These are phyloP conservation scores for Aspergillus fumigatiaffinis DNA, from an alignment of 2,329 filamentous ascomycete species.

Conservation along the genomic window DNA sequence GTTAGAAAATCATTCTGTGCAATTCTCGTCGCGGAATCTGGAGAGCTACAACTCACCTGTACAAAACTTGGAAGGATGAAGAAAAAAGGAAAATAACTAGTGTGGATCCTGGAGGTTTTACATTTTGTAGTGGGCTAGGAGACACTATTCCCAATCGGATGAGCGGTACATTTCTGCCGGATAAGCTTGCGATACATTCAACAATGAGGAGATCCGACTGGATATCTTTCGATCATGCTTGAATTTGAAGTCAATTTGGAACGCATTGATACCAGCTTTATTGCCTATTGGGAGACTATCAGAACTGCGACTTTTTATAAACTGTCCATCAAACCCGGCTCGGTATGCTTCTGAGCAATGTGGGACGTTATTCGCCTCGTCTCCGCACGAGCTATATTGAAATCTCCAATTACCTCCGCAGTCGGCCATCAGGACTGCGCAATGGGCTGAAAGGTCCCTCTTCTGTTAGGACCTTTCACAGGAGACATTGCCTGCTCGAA, in stretches of 20 bases:
- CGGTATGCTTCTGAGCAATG: conserved; percentile 21
- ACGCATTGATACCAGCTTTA: background rate
- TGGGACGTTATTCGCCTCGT: conserved; percentile 21
- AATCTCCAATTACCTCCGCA: conserved; percentile 35
- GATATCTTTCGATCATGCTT: background rate
- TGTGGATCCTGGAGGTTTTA: conserved; percentile 19
- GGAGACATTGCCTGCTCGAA: conserved; percentile 18
- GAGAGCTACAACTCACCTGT: conserved; percentile 64
- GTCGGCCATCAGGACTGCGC: conserved; percentile 12
- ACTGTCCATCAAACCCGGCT: background rate
- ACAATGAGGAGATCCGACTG: background rate
- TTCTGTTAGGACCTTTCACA: conserved; percentile 19
- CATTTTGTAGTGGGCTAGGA: conserved; percentile 20
- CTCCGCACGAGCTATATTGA: conserved; percentile 35
- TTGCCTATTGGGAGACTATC: no score
- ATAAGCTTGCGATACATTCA: conserved; percentile 7
- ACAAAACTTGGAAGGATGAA: conserved; percentile 99
- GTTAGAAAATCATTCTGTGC: conserved; percentile 5
- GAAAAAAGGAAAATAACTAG: conserved; percentile 50
- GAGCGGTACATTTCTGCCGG: conserved; percentile 19
- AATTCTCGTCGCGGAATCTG: conserved; percentile 16
- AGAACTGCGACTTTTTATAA: no score
- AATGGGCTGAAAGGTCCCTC: conserved; percentile 5
- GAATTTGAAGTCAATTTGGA: background rate
- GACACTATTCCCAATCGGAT: conserved; percentile 21